phyloP scores from a whole-genome alignment of 2,329 filamentous ascomycete genomes.

The Aureobasidium sp. region DNA sequence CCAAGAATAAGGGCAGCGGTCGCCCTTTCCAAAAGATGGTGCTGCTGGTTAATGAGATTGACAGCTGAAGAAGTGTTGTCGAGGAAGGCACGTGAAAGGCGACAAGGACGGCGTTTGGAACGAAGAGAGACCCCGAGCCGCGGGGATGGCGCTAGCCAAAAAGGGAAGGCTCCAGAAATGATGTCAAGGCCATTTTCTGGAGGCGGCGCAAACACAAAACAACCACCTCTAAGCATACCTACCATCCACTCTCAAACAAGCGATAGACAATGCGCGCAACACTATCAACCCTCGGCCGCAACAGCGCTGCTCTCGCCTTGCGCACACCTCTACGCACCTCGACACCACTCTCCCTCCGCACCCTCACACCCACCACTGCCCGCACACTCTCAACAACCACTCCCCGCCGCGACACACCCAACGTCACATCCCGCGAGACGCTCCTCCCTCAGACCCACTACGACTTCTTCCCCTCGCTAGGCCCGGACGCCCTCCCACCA shows the following conservation, averaged over 20 bases:
- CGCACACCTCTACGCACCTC: not conserved
- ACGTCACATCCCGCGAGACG: conserved; percentile 6
- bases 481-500: conserved; percentile 66
- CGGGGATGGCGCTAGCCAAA: not conserved
- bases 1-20: not conserved
- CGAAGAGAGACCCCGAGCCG: not conserved
- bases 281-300: not conserved
- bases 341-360: not conserved
- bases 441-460: conserved; percentile 55
- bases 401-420: not conserved
- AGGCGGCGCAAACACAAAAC: not conserved
- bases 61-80: not conserved
- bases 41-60: not conserved
- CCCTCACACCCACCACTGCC: not conserved
- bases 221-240: not conserved
- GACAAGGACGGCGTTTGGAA: not conserved
- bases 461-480: conserved; percentile 77
- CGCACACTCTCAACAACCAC: not conserved
- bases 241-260: not conserved
- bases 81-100: not conserved
- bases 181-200: conserved; percentile 2
- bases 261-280: not conserved
- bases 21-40: not conserved
- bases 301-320: not conserved
- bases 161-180: not conserved